phyloP scores from a whole-genome alignment of 805 yeast species.

The Candida chilensis region DNA sequence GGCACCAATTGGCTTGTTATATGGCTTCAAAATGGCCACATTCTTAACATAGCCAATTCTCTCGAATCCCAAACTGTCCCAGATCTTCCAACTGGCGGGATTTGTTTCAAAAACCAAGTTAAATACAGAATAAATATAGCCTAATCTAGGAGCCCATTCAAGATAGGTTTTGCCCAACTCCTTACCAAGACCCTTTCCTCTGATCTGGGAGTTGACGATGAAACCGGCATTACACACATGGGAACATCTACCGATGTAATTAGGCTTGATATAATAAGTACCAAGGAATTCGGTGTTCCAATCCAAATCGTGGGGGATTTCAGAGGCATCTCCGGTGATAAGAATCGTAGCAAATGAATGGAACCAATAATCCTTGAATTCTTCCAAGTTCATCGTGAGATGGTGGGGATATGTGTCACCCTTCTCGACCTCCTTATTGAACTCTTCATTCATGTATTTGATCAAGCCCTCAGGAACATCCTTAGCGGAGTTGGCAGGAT shows the following conservation, averaged over 20 bases:
- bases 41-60: slow-evolving; percentile 65
- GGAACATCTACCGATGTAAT: slow-evolving; percentile 75
- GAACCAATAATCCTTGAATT: slow-evolving; percentile 61
- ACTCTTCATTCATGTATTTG: slow-evolving; percentile 33
- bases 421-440: slow-evolving; percentile 57
- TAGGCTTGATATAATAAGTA: slow-evolving; percentile 76
- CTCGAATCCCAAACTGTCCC: slow-evolving; percentile 82
- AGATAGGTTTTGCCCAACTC: slow-evolving; percentile 63
- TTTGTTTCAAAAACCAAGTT: slow-evolving; percentile 83
- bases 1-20: slow-evolving; percentile 62
- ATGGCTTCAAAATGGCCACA: slow-evolving; percentile 68
- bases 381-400: slow-evolving; percentile 27
- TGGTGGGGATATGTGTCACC: slow-evolving; percentile 73
- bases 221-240: slow-evolving; percentile 89
- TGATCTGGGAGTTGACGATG: slow-evolving; percentile 44
- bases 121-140: slow-evolving; percentile 77
- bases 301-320: slow-evolving; percentile 12
- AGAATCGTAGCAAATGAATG: slow-evolving; percentile 56
- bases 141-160: slow-evolving; percentile 66
- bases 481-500: slow-evolving; percentile 42
- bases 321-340: slow-evolving; percentile 33
- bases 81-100: slow-evolving; percentile 61
- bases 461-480: slow-evolving; percentile 45
- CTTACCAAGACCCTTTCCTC: slow-evolving; percentile 67
- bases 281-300: slow-evolving; percentile 55